phyloP scores from a whole-genome alignment of 1,284 basidiomycete species.

The Leccinum solheimii region DNA sequence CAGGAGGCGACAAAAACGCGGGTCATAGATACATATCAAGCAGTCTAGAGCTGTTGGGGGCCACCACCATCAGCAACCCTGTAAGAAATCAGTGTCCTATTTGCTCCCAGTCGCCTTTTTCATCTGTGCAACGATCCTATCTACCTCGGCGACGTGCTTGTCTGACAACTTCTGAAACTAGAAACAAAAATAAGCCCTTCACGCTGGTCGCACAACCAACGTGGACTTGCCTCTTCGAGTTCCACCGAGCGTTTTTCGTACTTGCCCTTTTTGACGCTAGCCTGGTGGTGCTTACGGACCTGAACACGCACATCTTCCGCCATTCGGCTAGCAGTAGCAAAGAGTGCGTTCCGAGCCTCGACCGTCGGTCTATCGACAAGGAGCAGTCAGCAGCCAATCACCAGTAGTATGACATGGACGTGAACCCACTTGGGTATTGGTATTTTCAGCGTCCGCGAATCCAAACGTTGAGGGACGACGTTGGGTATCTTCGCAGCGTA shows the following conservation, averaged over 20 bases:
- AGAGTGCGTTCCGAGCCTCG: slow-evolving; percentile 60
- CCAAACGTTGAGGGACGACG: slow-evolving; percentile 67
- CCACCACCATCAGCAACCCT: no score
- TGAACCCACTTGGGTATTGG: slow-evolving; percentile 69
- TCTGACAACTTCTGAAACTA: slow-evolving; percentile 75
- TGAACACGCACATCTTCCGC: slow-evolving; percentile 76
- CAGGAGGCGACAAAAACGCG: background rate
- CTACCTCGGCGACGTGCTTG: slow-evolving; percentile 59
- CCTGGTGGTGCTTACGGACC: slow-evolving; percentile 65
- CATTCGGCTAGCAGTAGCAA: slow-evolving; percentile 50
- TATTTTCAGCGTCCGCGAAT: slow-evolving; percentile 69
- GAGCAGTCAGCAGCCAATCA: background rate
- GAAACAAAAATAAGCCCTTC: background rate
- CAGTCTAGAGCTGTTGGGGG: background rate
- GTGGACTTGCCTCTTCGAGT: slow-evolving; percentile 54
- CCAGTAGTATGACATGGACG: background rate
- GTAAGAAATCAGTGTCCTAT: slow-evolving; percentile 13
- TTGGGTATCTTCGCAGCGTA: slow-evolving; percentile 71
- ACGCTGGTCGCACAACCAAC: background rate
- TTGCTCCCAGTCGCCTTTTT: slow-evolving; percentile 55
- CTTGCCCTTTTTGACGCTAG: slow-evolving; percentile 66
- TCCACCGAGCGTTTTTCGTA: slow-evolving; percentile 67
- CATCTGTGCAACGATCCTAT: slow-evolving; percentile 59
- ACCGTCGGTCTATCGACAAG: slow-evolving; percentile 61
- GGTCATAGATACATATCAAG: background rate